Evolutionary conservation across 2,329 filamentous ascomycete genomes (phyloP).

Genomic region (Talaromyces sp.): DNA sequence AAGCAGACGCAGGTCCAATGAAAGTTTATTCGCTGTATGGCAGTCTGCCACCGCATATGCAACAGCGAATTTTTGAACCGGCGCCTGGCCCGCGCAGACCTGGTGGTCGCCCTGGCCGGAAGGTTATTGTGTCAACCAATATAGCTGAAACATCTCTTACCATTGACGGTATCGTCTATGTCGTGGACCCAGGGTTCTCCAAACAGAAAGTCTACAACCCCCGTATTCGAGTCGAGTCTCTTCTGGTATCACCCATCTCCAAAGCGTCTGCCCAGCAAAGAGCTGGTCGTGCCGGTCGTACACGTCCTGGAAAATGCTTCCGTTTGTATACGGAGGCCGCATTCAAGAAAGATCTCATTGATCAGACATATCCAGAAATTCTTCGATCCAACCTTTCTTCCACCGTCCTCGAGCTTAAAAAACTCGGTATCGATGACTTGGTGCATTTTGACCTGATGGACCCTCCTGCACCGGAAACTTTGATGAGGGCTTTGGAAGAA

Average conservation of each 20-base stretch:
- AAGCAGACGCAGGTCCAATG: conserved; percentile 85
- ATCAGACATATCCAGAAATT: conserved; percentile 95
- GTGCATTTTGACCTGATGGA: conserved; percentile 99
- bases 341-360: conserved; percentile 96
- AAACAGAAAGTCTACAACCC: conserved; percentile 99
- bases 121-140: conserved; percentile 91
- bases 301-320: conserved; percentile 96
- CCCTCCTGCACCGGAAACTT: conserved; percentile 91
- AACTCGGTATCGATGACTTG: conserved; percentile 88
- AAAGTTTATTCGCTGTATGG: conserved; percentile 92
- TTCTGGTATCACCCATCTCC: conserved; percentile 95
- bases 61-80: conserved; percentile 91
- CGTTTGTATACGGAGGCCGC: conserved; percentile 89
- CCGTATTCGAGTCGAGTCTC: conserved; percentile 88
- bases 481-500: conserved; percentile 96
- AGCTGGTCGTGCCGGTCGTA: conserved; percentile 98
- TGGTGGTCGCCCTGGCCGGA: conserved; percentile 82
- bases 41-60: conserved; percentile 82
- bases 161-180: conserved; percentile 97
- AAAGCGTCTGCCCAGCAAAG: conserved; percentile 96
- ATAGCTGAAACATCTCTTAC: conserved; percentile 97
- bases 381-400: conserved; percentile 89
- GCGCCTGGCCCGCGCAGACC: conserved; percentile 67
- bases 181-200: conserved; percentile 98
- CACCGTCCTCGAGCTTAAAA: conserved; percentile 94